A percentile compares a stretch with the other conserved stretches of the same genome.
phyloP scores from a whole-genome alignment of 345 rosid species.

The Psidium friedrichsthalianum region DNA sequence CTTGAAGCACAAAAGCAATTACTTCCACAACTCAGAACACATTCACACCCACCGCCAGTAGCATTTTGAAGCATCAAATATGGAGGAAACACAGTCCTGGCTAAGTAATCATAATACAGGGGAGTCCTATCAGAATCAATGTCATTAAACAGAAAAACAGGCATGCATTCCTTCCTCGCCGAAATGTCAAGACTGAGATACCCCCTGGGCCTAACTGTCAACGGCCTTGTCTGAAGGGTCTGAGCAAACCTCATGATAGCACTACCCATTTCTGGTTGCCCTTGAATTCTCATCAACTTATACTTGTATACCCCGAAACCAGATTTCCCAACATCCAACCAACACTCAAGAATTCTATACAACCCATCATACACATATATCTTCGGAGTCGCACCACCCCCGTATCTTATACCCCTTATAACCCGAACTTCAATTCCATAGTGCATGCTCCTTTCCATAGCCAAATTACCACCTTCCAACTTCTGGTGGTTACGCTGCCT shows the following conservation, averaged over 20 bases:
- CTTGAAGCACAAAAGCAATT: conserved; percentile 62
- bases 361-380: conserved; percentile 84
- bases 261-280: conserved; percentile 84
- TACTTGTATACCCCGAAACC: conserved; percentile 90
- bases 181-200: conserved; percentile 78
- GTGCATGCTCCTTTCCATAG: conserved; percentile 72
- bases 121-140: conserved; percentile 69
- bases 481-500: conserved; percentile 64
- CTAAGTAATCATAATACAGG: conserved; percentile 62
- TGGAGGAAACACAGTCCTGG: conserved; percentile 47
- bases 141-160: conserved; percentile 64
- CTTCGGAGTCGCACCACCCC: conserved; percentile 34
- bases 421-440: conserved; percentile 72
- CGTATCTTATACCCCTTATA: conserved; percentile 58
- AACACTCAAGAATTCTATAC: conserved; percentile 69
- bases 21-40: conserved; percentile 51
- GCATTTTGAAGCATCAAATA: conserved; percentile 18
- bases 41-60: conserved; percentile 55
- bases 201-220: conserved; percentile 54
- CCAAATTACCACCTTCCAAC: conserved; percentile 86
- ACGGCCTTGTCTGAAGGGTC: conserved; percentile 41
- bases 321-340: conserved; percentile 88
- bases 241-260: conserved; percentile 50
- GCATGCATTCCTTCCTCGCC: conserved; percentile 40
- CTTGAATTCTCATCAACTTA: conserved; percentile 55